These are phyloP conservation scores for Mytilinidion resinicola DNA, from an alignment of 495 filamentous ascomycete genomes.

Conservation along the genomic window DNA sequence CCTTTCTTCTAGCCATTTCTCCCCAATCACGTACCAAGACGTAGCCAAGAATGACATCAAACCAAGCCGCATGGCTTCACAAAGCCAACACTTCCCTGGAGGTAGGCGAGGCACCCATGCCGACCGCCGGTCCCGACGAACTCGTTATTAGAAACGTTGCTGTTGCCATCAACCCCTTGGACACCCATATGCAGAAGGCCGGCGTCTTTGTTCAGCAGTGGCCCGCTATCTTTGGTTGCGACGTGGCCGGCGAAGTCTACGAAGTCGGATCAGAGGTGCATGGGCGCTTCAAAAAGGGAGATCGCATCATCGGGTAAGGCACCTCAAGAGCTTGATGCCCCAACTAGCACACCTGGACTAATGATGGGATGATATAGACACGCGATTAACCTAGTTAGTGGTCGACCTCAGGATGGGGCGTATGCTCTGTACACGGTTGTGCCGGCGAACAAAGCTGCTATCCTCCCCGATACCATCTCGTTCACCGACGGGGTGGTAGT, in stretches of 20 bases:
- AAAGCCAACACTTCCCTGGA: slow-evolving; percentile 32
- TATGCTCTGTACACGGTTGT: slow-evolving; percentile 16
- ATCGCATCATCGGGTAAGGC: slow-evolving; percentile 41
- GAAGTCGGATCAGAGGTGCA: slow-evolving; percentile 35
- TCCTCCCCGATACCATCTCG: slow-evolving; percentile 33
- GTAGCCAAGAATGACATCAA: slow-evolving; percentile 16
- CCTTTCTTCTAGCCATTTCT: not conserved
- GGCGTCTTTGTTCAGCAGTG: slow-evolving; percentile 29
- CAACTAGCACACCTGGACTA: slow-evolving; percentile 1
- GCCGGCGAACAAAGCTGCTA: slow-evolving; percentile 30
- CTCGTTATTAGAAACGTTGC: slow-evolving; percentile 40
- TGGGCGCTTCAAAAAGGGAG: slow-evolving; percentile 36
- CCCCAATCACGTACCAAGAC: not conserved
- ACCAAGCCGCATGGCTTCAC: slow-evolving; percentile 42
- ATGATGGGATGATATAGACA: slow-evolving; percentile 24
- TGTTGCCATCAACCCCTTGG: slow-evolving; percentile 42
- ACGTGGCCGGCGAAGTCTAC: slow-evolving; percentile 41
- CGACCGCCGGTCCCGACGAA: slow-evolving; percentile 32
- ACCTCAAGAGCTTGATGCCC: not conserved
- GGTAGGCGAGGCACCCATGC: slow-evolving; percentile 36
- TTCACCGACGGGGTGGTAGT: slow-evolving; percentile 38
- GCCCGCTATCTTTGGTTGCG: slow-evolving; percentile 38
- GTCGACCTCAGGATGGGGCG: slow-evolving; percentile 36
- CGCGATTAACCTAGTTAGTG: slow-evolving; percentile 48
- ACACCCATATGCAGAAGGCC: slow-evolving; percentile 28